These are phyloP conservation scores for Stylosanthes scabra DNA, from an alignment of 331 rosid species.

Conservation along the genomic window DNA sequence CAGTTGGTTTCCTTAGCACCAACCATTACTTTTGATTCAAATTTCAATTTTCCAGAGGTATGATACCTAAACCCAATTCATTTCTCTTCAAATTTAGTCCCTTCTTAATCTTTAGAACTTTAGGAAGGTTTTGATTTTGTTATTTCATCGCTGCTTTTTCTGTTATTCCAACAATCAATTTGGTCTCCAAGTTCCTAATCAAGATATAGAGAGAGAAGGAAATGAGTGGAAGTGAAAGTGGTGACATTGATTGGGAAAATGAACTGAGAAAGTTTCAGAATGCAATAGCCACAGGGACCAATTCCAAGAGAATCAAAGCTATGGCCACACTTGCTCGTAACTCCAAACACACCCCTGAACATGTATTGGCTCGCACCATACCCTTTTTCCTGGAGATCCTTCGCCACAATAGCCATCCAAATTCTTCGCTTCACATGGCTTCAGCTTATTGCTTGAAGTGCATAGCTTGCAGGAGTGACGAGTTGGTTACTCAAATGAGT, in stretches of 20 bases:
- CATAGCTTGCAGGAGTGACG: constrained; percentile 55
- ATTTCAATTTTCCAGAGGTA: constrained; percentile 20
- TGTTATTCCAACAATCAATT: constrained; percentile 7
- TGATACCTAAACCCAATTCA: background rate
- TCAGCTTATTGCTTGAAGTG: constrained; percentile 60
- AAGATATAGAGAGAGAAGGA: background rate
- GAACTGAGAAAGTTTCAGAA: constrained; percentile 41
- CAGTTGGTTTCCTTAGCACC: background rate
- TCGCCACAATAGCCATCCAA: constrained; percentile 22
- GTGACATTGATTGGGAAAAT: constrained; percentile 52
- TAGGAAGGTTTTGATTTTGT: background rate
- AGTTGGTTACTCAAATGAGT: constrained; percentile 46
- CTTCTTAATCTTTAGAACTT: background rate
- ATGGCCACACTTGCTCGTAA: constrained; percentile 42
- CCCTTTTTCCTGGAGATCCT: constrained; percentile 56
- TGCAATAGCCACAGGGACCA: constrained; percentile 49
- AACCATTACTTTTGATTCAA: background rate
- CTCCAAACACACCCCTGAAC: constrained; percentile 48
- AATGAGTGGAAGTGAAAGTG: constrained; percentile 21
- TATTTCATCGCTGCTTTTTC: background rate
- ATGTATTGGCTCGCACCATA: constrained; percentile 42
- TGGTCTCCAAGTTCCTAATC: constrained; percentile 33
- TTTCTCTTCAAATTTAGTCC: constrained; percentile 1
- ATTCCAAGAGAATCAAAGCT: constrained; percentile 49
- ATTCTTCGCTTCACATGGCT: constrained; percentile 44